phyloP scores from a whole-genome alignment of 768 basidiomycete genomes.

The Hemileccinum impolitum region DNA sequence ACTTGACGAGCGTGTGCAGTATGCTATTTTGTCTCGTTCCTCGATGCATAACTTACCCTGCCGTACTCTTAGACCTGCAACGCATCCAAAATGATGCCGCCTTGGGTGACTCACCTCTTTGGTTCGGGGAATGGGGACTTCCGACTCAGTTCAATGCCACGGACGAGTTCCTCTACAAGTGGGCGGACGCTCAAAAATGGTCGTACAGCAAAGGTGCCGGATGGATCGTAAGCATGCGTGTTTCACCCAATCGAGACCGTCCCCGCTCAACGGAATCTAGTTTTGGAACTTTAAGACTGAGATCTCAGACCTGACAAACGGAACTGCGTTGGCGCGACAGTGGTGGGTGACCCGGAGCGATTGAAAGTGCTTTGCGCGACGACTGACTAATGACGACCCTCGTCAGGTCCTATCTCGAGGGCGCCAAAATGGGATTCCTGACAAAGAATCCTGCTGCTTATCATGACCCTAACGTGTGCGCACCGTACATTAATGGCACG shows the following conservation, averaged over 20 bases:
- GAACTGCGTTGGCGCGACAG: conserved; percentile 49
- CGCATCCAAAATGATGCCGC: conserved; percentile 49
- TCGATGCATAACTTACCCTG: neutral
- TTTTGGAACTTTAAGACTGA: conserved; percentile 80
- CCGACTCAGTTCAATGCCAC: conserved; percentile 64
- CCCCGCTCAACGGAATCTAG: conserved; percentile 22
- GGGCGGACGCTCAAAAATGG: conserved; percentile 77
- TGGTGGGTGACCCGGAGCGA: conserved; percentile 44
- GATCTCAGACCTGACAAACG: conserved; percentile 44
- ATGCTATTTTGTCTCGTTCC: conserved; percentile 21
- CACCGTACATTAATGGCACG: conserved; percentile 37
- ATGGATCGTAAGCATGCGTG: conserved; percentile 54
- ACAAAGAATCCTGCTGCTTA: conserved; percentile 58
- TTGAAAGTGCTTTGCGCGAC: neutral
- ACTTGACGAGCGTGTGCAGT: conserved; percentile 71
- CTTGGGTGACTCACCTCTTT: conserved; percentile 44
- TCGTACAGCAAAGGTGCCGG: conserved; percentile 58
- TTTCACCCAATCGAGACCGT: neutral
- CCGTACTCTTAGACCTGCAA: conserved; percentile 47
- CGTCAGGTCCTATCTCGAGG: conserved; percentile 68
- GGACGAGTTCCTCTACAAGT: conserved; percentile 56
- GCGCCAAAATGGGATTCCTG: conserved; percentile 53
- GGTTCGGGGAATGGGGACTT: conserved; percentile 62
- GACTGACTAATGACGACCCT: neutral
- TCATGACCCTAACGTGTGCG: conserved; percentile 63